Conservation (phyloP, 352 stramenopile genomes). For the Globisporangium spinosum region DNA sequence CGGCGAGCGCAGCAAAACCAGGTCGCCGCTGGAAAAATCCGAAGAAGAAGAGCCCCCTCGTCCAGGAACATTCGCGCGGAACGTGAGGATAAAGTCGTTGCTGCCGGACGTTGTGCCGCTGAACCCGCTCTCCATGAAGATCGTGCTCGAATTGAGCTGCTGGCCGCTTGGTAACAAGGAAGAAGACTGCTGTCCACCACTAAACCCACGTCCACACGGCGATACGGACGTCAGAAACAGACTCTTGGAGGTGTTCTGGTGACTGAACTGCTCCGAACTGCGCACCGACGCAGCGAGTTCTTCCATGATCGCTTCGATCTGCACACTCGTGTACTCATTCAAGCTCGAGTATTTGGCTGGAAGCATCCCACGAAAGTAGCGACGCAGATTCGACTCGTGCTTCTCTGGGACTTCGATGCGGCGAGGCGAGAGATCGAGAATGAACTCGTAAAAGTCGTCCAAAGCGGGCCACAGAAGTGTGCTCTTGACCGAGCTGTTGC, state of each 20-base stretch:
- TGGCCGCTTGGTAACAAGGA: slow-evolving; percentile 12
- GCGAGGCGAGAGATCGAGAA: slow-evolving; percentile 57
- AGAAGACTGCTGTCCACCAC: slow-evolving; percentile 8
- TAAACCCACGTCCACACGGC: slow-evolving; percentile 27
- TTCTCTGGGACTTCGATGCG: slow-evolving; percentile 34
- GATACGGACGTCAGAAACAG: slow-evolving; percentile 60
- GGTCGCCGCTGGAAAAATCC: slow-evolving; percentile 60
- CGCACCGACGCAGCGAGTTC: slow-evolving; percentile 59
- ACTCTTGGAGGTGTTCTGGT: slow-evolving; percentile 25
- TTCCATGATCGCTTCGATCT: slow-evolving; percentile 67
- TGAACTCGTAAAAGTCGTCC: slow-evolving; percentile 73
- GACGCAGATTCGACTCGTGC: slow-evolving; percentile 27
- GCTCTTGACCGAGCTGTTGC: slow-evolving; percentile 27
- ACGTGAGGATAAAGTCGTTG: slow-evolving; percentile 65
- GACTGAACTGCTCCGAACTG: slow-evolving; percentile 38
- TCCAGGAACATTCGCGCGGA: slow-evolving; percentile 30
- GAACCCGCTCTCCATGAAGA: slow-evolving; percentile 75
- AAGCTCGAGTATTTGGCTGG: slow-evolving; percentile 45
- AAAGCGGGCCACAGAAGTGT: slow-evolving; percentile 69
- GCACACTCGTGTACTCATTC: slow-evolving; percentile 49
- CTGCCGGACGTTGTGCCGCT: slow-evolving; percentile 33
- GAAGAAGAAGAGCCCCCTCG: slow-evolving; percentile 12
- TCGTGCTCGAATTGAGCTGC: slow-evolving; percentile 43
- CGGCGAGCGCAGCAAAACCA: slow-evolving; percentile 56
- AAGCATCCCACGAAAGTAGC: slow-evolving; percentile 32